Percentiles rank a stretch among this genome's conserved stretches.
These are phyloP conservation scores for Stromatinia cepivora DNA, from an alignment of 2,329 filamentous ascomycete genomes.

Conservation along the genomic window DNA sequence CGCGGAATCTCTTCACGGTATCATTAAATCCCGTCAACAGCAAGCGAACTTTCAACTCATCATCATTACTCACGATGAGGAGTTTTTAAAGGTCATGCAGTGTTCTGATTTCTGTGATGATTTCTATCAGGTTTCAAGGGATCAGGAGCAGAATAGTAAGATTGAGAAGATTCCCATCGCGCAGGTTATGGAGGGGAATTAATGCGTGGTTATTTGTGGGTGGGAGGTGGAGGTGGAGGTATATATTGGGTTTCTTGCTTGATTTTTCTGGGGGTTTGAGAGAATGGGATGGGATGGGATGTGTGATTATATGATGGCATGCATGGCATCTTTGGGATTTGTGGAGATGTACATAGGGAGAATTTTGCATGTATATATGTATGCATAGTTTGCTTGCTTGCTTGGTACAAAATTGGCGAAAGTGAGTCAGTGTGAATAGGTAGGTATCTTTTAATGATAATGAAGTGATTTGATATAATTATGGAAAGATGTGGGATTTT, in stretches of 20 bases:
- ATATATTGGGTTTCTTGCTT: neutral
- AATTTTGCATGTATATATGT: neutral
- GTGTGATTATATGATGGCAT: neutral
- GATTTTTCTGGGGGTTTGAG: neutral
- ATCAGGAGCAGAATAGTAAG: conserved; percentile 81
- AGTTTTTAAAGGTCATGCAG: conserved; percentile 90
- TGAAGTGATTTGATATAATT: too few relatives aligned
- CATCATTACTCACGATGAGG: conserved; percentile 98
- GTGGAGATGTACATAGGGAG: neutral
- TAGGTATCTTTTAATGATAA: too few relatives aligned
- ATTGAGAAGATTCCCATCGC: conserved; percentile 57
- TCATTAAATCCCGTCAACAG: conserved; percentile 78
- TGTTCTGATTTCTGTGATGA: conserved; percentile 90
- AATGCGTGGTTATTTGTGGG: neutral
- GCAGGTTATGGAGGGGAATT: conserved; percentile 21
- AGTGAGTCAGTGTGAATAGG: too few relatives aligned
- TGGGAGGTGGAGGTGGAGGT: too few relatives aligned
- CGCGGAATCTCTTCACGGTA: conserved; percentile 79
- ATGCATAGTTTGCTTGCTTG: neutral
- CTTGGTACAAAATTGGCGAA: too few relatives aligned
- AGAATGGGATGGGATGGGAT: neutral
- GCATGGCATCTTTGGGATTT: neutral
- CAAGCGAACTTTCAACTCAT: conserved; percentile 98
- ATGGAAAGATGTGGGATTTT: too few relatives aligned
- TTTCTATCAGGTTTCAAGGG: conserved; percentile 83